A percentile compares a stretch with the other conserved stretches of the same genome.
Conservation (phyloP, 1,139 yeast genomes). For the Suhomyces wounanorum region DNA sequence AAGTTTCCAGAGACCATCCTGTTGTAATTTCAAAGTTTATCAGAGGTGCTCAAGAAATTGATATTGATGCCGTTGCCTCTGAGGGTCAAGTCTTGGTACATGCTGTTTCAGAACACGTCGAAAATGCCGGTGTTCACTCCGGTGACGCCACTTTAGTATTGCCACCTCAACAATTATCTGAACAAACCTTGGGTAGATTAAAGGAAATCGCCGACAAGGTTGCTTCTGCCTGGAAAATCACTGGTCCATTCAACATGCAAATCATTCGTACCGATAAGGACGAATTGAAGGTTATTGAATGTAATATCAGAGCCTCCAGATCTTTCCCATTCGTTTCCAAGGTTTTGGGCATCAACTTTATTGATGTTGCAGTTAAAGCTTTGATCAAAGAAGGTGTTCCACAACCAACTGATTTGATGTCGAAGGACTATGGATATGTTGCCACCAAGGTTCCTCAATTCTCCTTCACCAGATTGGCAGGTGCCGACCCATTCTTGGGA, state of each 20-base stretch:
- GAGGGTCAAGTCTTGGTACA: conserved; percentile 88
- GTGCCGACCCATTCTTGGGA: conserved; percentile 98
- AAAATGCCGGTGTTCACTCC: conserved; percentile 98
- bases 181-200: conserved; percentile 59
- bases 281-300: conserved; percentile 87
- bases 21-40: conserved; percentile 96
- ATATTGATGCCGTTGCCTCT: conserved; percentile 93
- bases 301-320: conserved; percentile 97
- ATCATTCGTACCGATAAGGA: conserved; percentile 68
- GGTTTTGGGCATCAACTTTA: conserved; percentile 90
- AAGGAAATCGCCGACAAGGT: conserved; percentile 88
- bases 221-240: conserved; percentile 90
- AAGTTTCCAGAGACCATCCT: conserved; percentile 93
- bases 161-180: conserved; percentile 81
- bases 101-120: conserved; percentile 97
- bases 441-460: conserved; percentile 98
- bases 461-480: conserved; percentile 96
- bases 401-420: conserved; percentile 69
- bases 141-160: conserved; percentile 96
- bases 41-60: conserved; percentile 95
- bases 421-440: conserved; percentile 64
- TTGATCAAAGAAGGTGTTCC: conserved; percentile 74
- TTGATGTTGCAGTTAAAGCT: conserved; percentile 91
- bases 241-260: conserved; percentile 99
- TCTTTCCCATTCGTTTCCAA: conserved; percentile 98